Percentiles rank a stretch among this genome's conserved stretches.
Evolutionary conservation across 192 early-diverging fungal species (phyloP).

Genomic region (Entomortierella lignicola): DNA sequence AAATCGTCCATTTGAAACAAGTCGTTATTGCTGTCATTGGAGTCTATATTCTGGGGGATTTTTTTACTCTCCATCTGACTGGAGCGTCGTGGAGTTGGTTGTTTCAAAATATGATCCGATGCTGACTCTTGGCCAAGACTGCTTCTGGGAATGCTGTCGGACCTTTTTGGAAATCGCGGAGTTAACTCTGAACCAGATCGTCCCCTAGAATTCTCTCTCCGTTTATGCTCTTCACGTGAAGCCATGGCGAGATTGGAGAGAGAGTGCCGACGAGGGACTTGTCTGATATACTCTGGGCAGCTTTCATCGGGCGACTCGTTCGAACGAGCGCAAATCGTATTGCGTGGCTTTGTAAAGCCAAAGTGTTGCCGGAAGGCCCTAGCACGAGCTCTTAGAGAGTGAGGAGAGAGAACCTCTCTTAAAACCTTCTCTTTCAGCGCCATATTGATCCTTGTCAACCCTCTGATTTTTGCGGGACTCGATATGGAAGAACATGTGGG

Average conservation of each 20-base stretch:
- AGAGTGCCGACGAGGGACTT: constrained; percentile 46
- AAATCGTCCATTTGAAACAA: constrained; percentile 52
- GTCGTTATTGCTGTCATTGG: constrained; percentile 13
- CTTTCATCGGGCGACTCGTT: constrained; percentile 45
- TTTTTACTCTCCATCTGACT: not conserved
- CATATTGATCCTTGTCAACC: constrained; percentile 68
- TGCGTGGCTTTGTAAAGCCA: constrained; percentile 32
- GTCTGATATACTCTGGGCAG: constrained; percentile 20
- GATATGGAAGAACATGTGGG: constrained; percentile 30
- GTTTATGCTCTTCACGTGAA: constrained; percentile 40
- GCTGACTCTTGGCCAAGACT: not conserved
- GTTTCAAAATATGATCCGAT: constrained; percentile 6
- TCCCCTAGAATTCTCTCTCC: constrained; percentile 1
- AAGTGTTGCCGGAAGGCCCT: constrained; percentile 65
- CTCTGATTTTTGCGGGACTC: constrained; percentile 29
- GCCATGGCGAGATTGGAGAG: constrained; percentile 49
- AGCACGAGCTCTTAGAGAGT: constrained; percentile 80
- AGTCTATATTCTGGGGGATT: constrained; percentile 12
- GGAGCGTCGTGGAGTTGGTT: not conserved
- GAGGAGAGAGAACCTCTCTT: constrained; percentile 90
- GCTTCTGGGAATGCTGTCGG: not conserved
- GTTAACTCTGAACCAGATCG: constrained; percentile 5
- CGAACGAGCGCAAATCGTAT: constrained; percentile 29
- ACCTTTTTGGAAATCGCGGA: not conserved
- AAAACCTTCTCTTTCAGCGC: constrained; percentile 90